Evolutionary conservation across 2,329 filamentous ascomycete genomes (phyloP), one percentile per base, ranked within the genome.

Genomic region (Orbilia javanica): DNA sequence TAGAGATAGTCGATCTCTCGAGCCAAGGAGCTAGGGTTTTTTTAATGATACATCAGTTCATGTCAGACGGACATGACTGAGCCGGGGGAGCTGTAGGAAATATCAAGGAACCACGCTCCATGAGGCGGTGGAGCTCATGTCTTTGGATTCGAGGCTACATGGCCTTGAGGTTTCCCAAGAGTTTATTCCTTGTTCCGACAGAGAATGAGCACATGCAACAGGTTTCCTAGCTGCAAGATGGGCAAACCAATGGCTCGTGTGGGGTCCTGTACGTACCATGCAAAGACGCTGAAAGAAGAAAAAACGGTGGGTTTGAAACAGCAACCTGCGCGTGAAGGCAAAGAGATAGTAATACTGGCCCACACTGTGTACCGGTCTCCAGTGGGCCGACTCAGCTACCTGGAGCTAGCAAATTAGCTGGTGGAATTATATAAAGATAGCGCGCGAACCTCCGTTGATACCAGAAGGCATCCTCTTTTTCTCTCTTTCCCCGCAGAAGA

Each of bases 151-250:
- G 4, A 44, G 18, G 42, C 42, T 4, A 6, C 42, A 20, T 72
- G 60, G 46, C 70, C 42, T 53, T 39, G 22, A 44, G 42, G 31
- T 44, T 52, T 44, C n/a, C 34, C 65, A n/a, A n/a, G 65, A 66
- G 72, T 29, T 11, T 22, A 27, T 44, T 65, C 66, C 73, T 65
- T 64, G 55, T 44, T 55, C 42, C 66, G 62, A 52, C 63, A 3
- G 46, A 68, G 44, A 68, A 67, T 31, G 66, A 42, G 65, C 72
- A 77, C 72, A 77, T 77, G 72, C 72, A 77, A 66, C 65, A 48
- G 57, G 66, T 73, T 67, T 55, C 57, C 65, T 36, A 63, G 34
- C 34, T 25, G n/a, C 55, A 34, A 42, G 55, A 42, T 60, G 55
- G 69, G 34, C 72, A 50, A 77, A 65, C 64, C 36, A 69, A 29